Conservation (phyloP, 1,284 basidiomycete species). For the Fomes fomentarius region DNA sequence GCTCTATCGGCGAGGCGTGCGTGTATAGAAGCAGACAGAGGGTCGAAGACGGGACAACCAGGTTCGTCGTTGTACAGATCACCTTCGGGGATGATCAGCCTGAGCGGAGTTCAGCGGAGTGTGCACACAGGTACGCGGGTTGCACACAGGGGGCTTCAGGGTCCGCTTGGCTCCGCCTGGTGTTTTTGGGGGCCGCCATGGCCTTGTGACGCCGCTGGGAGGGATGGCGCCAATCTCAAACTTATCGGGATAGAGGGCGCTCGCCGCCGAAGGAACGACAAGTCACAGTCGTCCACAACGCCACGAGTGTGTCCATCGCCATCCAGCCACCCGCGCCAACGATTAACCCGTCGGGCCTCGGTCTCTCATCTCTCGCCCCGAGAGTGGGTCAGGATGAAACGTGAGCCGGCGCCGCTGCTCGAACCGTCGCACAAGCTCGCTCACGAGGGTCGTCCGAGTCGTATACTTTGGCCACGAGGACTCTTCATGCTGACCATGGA, state of each 20-base stretch:
- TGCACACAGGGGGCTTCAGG: not conserved
- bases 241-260: not conserved
- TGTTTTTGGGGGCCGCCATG: not conserved
- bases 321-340: not conserved
- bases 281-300: not conserved
- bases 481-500: too few relatives aligned
- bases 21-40: constrained; percentile 29
- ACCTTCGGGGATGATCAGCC: constrained; percentile 19
- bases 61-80: constrained; percentile 19
- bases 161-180: constrained; percentile 4
- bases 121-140: not conserved
- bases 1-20: constrained; percentile 16
- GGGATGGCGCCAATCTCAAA: constrained; percentile 6
- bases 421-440: too few relatives aligned
- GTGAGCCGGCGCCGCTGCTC: too few relatives aligned
- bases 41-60: constrained; percentile 10
- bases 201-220: not conserved
- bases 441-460: too few relatives aligned
- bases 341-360: too few relatives aligned
- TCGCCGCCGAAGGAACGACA: constrained; percentile 5
- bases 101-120: constrained; percentile 24
- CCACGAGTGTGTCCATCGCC: not conserved
- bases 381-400: too few relatives aligned
- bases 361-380: too few relatives aligned
- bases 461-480: too few relatives aligned